These are phyloP conservation scores for Trifolium fragiferum DNA, from an alignment of 306 rosid species.

Conservation along the genomic window DNA sequence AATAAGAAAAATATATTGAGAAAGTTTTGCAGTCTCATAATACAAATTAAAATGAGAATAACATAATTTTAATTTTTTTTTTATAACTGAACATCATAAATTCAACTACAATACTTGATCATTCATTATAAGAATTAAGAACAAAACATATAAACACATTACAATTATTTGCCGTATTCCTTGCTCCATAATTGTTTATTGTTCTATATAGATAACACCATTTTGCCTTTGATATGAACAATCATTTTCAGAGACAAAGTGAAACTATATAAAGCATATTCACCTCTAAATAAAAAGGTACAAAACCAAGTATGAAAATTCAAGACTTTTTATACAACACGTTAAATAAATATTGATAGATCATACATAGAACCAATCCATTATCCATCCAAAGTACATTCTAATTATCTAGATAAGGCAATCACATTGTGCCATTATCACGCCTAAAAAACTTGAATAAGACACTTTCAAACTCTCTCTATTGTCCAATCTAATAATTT, in stretches of 20 bases:
- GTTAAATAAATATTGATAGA: not conserved
- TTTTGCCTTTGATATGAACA: constrained; percentile 32
- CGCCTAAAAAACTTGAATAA: constrained; percentile 43
- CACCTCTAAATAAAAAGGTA: constrained; percentile 26
- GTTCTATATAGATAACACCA: constrained; percentile 30
- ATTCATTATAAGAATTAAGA: not conserved
- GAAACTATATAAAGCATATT: constrained; percentile 42
- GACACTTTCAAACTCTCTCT: constrained; percentile 40
- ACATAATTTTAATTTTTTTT: too few species aligned
- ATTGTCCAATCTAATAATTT: constrained; percentile 11
- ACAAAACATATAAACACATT: not conserved
- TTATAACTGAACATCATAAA: not conserved
- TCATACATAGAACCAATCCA: constrained; percentile 16
- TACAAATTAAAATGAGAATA: not conserved
- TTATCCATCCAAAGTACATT: not conserved
- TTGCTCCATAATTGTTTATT: constrained; percentile 27
- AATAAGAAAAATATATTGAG: too few species aligned
- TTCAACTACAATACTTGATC: not conserved
- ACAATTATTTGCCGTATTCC: constrained; percentile 13
- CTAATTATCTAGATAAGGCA: constrained; percentile 44
- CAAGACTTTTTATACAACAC: not conserved
- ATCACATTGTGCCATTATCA: constrained; percentile 45
- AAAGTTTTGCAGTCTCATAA: not conserved
- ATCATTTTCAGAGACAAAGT: constrained; percentile 48
- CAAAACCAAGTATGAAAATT: not conserved